Evolutionary conservation across 2,329 filamentous ascomycete genomes (phyloP), one percentile per base, ranked within the genome.

Genomic region (Cladophialophora bantiana): DNA sequence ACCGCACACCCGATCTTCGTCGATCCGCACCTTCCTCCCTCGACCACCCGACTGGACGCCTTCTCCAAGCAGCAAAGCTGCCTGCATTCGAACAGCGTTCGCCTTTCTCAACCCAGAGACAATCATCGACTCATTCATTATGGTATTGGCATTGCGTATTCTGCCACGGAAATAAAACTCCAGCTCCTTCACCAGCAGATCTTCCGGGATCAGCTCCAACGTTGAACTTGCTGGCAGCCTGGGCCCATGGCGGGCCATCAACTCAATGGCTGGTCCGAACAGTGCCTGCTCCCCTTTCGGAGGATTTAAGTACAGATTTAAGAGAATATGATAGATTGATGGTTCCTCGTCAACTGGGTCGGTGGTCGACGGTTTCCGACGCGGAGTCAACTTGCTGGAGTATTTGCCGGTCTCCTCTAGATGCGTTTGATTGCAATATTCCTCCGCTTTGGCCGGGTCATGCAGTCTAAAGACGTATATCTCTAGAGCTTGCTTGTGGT

Each of bases 391-490:
- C 18, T 75, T 73, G 60, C 75, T 73, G 50, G 76, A 68, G 36
- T 77, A 77, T 31, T 65, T 63, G 18, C 80, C 76, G 12, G 74
- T 73, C 48, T 86, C 84, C 74, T 87, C 84, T 68, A 90, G 85
- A 79, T 97, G 90, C 65, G 94, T 86, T 68, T 89, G 89, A 79
- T 97, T 97, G 82, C 95, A 98, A 80, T 99, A 92, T 71, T 97
- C 93, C 85, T 99, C 95, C 36, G 95, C 95, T 79, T 97, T 98
- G 12, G 82, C 83, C 69, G 92, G 94, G 77, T 97, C 90, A 72
- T 91, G 83, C 77, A 99, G 87, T 77, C 94, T 95, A 80, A 97
- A 99, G 34, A 98, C 94, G 77, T 97, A 99, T 60, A 99, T 97
- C 76, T 95, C 91, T n/a, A 99, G 82, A 0, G 95, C 95, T 79